Evolutionary conservation across 2,329 filamentous ascomycete genomes (phyloP).

Genomic region (Daldinia sp.): DNA sequence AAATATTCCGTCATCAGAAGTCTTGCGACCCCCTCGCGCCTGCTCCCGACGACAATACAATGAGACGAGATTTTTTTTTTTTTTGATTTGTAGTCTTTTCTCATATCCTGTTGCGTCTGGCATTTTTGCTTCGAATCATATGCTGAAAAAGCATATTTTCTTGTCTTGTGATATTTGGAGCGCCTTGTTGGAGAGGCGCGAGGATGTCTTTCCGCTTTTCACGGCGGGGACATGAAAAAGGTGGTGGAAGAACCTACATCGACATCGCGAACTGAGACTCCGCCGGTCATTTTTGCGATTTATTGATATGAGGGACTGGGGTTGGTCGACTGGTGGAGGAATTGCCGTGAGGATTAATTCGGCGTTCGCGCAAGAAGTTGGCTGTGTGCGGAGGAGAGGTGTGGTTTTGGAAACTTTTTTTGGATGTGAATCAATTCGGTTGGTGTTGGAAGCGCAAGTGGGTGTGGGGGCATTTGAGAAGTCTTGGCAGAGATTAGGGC

Average conservation of each 20-base stretch:
- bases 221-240: conserved; percentile 46
- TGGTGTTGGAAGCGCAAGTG: conserved; percentile 23
- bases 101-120: conserved; percentile 5
- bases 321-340: conserved; percentile 11
- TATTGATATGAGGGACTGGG: conserved; percentile 51
- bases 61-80: conserved; percentile 2
- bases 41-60: conserved; percentile 61
- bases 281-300: conserved; percentile 80
- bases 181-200: background rate
- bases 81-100: background rate
- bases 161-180: conserved; percentile 6
- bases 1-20: conserved; percentile 78
- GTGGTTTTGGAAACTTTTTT: conserved; percentile 35
- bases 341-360: conserved; percentile 11
- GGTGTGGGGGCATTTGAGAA: conserved; percentile 38
- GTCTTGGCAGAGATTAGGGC: conserved; percentile 37
- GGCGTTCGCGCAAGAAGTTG: conserved; percentile 36
- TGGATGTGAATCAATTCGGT: conserved; percentile 29
- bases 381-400: conserved; percentile 33
- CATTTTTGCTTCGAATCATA: conserved; percentile 9
- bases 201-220: conserved; percentile 21
- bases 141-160: conserved; percentile 18
- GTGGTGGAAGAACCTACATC: conserved; percentile 71
- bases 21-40: conserved; percentile 80
- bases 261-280: conserved; percentile 86